Evolutionary conservation across 2,329 filamentous ascomycete genomes (phyloP), one percentile per base, ranked within the genome.

Genomic region (Botryotinia narcissicola): DNA sequence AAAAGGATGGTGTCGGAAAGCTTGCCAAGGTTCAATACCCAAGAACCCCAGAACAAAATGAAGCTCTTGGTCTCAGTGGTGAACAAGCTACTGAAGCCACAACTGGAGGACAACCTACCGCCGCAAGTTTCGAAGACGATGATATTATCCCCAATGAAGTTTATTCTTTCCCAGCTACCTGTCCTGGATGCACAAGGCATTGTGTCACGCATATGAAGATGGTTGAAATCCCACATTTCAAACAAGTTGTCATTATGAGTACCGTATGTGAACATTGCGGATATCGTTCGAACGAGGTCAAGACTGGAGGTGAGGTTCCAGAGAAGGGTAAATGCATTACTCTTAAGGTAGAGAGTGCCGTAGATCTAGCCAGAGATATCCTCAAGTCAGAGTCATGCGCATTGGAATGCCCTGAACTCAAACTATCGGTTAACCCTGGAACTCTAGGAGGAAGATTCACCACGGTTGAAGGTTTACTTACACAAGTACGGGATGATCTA

Each of bases 131-230:
- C 70, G 82, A 78, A 77, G 89, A 92, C 61, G 91, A 93, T 44
- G 92, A 93, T 44, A 96, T 98, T 78, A 87, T 96, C 66, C 93
- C 97, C 76, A 92, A 97, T 81, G 92, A 97, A 82, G 92, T 98
- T 42, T 98, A 98, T 85, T 91, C 90, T 74, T 96, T 99, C 84
- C 95, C 95, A 4, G 92, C 95, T 10, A 93, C 90, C 73, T 99
- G 96, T 82, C 96, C 96, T 0, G 95, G 93, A 75, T 99, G 96
- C 86, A 91, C 91, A 80, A 93, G 93, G 83, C 85, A 90, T 7
- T 98, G 95, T 84, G 90, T 90, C 6, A 97, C 97, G 16, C 95
- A 97, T 83, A 98, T 98, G 94, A 97, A 98, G 86, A 97, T 97
- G 91, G 94, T 98, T 73, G 94, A 97, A 80, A 98, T 99, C 75